Evolutionary conservation across 2,329 filamentous ascomycete genomes (phyloP), one percentile per base, ranked within the genome.

Genomic region (Fusarium temperatum): DNA sequence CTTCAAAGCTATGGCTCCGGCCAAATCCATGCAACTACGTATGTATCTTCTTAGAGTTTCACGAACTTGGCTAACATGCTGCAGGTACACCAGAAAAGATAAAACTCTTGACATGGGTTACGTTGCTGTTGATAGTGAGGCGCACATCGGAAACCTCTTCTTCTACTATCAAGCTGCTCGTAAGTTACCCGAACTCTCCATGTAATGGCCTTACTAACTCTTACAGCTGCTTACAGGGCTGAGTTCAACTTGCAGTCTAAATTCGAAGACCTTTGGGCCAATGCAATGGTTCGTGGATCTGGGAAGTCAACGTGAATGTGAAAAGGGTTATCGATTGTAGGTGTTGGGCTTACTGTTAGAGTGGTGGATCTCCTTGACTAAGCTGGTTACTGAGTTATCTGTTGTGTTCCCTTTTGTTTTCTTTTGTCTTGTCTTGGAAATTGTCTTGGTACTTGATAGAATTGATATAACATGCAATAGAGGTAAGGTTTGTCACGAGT

Each of bases 331-430:
- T n/a, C n/a, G n/a, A n/a, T n/a, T n/a, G n/a, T n/a, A n/a, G n/a
- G n/a, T n/a, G n/a, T n/a, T n/a, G n/a, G n/a, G n/a, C n/a, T n/a
- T n/a, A 22, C 18, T 32, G 15, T 13, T 32, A 50, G 28, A 53
- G 32, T 8, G 17, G 6, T 17, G 18, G 50, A 36, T 36, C 13
- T 36, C 7, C 18, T 26, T 53, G 6, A 7, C 48, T 51, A 17
- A 26, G 2, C 6, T 0, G 12, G 12, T 20, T 11, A 15, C 17
- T n/a, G n/a, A n/a, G n/a, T n/a, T n/a, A n/a, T n/a, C n/a, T n/a
- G n/a, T n/a, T n/a, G n/a, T n/a, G n/a, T n/a, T n/a, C n/a, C n/a
- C n/a, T n/a, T n/a, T n/a, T n/a, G n/a, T n/a, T n/a, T n/a, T n/a
- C n/a, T n/a, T n/a, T 26, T 8, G 18, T 15, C 4, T 4, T 12